These are phyloP conservation scores for Xylaria intraflava DNA, from an alignment of 495 filamentous ascomycete species.

Conservation along the genomic window DNA sequence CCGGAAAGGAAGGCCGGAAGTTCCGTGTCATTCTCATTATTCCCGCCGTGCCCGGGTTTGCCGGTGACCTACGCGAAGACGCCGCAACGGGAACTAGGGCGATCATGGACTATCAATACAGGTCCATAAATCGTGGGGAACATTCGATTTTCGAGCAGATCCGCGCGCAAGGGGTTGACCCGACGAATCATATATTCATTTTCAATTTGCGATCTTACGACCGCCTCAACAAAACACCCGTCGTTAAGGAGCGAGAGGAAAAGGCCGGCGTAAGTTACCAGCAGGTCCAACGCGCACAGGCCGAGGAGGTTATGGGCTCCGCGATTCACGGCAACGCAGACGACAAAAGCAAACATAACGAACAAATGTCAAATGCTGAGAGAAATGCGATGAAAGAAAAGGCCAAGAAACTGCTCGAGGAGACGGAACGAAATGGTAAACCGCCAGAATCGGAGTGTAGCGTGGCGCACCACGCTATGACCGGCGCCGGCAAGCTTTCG, in stretches of 20 bases:
- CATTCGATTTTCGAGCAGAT: constrained; percentile 83
- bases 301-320: constrained; percentile 76
- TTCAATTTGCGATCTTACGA: constrained; percentile 92
- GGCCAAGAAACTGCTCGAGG: constrained; percentile 60
- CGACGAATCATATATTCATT: constrained; percentile 73
- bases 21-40: constrained; percentile 88
- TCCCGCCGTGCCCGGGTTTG: constrained; percentile 87
- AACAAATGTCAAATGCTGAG: constrained; percentile 32
- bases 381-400: constrained; percentile 46
- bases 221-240: constrained; percentile 73
- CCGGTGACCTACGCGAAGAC: constrained; percentile 77
- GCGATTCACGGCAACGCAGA: constrained; percentile 57
- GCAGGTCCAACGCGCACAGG: constrained; percentile 77
- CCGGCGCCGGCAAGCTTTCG: constrained; percentile 54
- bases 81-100: constrained; percentile 80
- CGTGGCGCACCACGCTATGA: constrained; percentile 79
- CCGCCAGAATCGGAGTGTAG: constrained; percentile 51
- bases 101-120: constrained; percentile 99
- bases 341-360: constrained; percentile 31
- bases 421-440: constrained; percentile 40
- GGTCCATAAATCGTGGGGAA: constrained; percentile 84
- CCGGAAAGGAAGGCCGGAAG: constrained; percentile 76
- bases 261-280: constrained; percentile 74
- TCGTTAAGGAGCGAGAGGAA: constrained; percentile 62
- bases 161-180: constrained; percentile 68